Evolutionary conservation across 2,329 filamentous ascomycete species (phyloP), one percentile per base, ranked within the genome.

Genomic region (Alternaria sp.): DNA sequence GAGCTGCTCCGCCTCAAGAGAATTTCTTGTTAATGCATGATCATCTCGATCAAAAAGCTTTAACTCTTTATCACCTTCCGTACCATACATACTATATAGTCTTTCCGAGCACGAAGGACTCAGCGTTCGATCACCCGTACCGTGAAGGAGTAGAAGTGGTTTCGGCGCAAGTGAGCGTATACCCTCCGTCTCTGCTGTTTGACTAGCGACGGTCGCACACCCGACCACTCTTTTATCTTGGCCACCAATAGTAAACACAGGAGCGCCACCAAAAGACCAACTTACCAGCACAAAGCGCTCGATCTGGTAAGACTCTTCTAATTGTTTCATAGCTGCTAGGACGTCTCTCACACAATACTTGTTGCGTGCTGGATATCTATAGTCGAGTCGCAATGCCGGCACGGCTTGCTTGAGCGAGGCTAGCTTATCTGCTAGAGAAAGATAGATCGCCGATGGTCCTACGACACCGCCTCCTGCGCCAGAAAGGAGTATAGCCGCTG

Each of bases 191-290:
- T 59, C 50, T 1, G 51, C 43, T 6, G 57, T 59, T 25, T 59
- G 57, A 38, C 43, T 49, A 6, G 57, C 57, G 7, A 59, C 20
- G 5, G 41, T 53, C 20, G 43, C 56, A 27, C 56, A 59, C 0
- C 50, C 56, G 2, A 59, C 50, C 3, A 59, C 43, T 9, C 56
- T 41, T 10, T 28, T 9, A 4, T 59, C 50, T 18, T 20, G 25
- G 9, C 43, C 41, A 12, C 30, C 50, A 27, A 59, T 40, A 1
- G 50, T 59, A 14, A 59, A 59, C 3, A 54, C 43, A 3, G 56
- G 34, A 27, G 56, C 50, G 12, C 50, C 43, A 7, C 50, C 56
- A 32, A 59, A 59, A 11, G 56, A 59, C 50, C 56, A 59, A 3
- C 56, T 28, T 5, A 59, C 50, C 11, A 54, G 43, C 12, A 59